These are phyloP conservation scores for Trichoderma sp. DNA, from an alignment of 2,329 filamentous ascomycete species.

Conservation along the genomic window DNA sequence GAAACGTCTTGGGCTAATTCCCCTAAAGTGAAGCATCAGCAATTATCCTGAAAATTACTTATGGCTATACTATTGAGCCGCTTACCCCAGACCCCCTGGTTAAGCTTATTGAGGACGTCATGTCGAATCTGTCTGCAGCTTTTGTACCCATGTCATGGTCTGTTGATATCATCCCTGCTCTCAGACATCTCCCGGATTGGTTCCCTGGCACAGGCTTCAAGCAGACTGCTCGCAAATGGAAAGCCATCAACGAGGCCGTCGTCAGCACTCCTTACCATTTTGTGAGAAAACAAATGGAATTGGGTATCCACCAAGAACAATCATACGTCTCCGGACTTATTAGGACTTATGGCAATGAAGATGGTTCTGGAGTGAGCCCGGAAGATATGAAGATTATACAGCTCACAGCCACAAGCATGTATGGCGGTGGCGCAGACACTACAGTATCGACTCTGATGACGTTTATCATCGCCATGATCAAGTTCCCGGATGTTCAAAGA, in stretches of 20 bases:
- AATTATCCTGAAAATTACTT: conserved; percentile 32
- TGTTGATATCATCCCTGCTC: conserved; percentile 35
- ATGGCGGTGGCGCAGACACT: conserved; percentile 26
- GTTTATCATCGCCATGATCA: conserved; percentile 25
- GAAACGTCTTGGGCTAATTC: not conserved
- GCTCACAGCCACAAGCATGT: conserved; percentile 4
- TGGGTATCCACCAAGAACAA: not conserved
- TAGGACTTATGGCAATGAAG: not conserved
- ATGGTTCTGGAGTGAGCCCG: not conserved
- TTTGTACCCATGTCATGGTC: conserved; percentile 32
- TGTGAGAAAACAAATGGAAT: conserved; percentile 17
- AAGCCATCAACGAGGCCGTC: not conserved
- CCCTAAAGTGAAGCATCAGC: conserved; percentile 32
- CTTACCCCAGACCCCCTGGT: conserved; percentile 34
- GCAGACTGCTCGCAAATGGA: conserved; percentile 29
- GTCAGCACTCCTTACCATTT: conserved; percentile 1
- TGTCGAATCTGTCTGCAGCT: conserved; percentile 33
- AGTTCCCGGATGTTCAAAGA: conserved; percentile 26
- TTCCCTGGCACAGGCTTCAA: conserved; percentile 35
- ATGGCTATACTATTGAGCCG: conserved; percentile 35
- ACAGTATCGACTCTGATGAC: not conserved
- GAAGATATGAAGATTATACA: conserved; percentile 10
- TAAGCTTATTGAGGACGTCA: conserved; percentile 32
- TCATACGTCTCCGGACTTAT: conserved; percentile 20
- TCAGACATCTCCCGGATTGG: conserved; percentile 34